These are phyloP conservation scores for Blumeriella jaapii DNA, from an alignment of 2,329 filamentous ascomycete species.

Conservation along the genomic window DNA sequence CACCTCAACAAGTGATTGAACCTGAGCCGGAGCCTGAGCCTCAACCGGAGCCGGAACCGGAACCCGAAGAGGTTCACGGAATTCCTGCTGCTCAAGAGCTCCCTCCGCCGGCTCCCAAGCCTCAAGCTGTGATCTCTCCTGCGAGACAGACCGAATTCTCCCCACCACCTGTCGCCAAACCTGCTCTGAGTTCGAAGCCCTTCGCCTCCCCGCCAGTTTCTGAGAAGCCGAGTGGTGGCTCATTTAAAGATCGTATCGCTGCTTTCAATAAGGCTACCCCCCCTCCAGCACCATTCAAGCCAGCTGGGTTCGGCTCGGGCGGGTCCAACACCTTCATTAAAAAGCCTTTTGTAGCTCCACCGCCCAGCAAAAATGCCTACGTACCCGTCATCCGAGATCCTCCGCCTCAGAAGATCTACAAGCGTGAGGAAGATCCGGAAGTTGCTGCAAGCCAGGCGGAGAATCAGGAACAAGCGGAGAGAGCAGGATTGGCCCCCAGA, in stretches of 20 bases:
- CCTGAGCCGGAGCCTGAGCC: constrained; percentile 26
- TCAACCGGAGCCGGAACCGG: constrained; percentile 28
- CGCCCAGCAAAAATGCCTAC: constrained; percentile 84
- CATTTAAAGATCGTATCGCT: constrained; percentile 91
- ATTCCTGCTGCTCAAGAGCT: constrained; percentile 25
- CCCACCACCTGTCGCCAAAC: constrained; percentile 25
- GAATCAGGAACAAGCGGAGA: constrained; percentile 54
- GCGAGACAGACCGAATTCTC: constrained; percentile 26
- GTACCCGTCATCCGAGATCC: constrained; percentile 64
- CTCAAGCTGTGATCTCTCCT: constrained; percentile 29
- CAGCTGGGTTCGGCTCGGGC: constrained; percentile 48
- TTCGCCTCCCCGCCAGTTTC: constrained; percentile 48
- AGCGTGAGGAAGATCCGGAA: constrained; percentile 76
- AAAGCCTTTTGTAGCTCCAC: constrained; percentile 93
- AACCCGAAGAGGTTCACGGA: constrained; percentile 30
- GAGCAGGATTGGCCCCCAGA: constrained; percentile 45
- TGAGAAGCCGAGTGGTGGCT: constrained; percentile 64
- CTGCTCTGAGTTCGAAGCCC: constrained; percentile 17
- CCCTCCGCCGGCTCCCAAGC: constrained; percentile 27
- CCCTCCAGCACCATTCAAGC: constrained; percentile 84
- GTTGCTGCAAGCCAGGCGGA: constrained; percentile 55
- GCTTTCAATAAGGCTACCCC: constrained; percentile 91
- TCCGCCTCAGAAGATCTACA: constrained; percentile 65
- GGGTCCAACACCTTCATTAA: constrained; percentile 67
- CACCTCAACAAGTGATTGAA: constrained; percentile 29